Evolutionary conservation across 345 rosid species (phyloP).

Genomic region (Balakata baccata): DNA sequence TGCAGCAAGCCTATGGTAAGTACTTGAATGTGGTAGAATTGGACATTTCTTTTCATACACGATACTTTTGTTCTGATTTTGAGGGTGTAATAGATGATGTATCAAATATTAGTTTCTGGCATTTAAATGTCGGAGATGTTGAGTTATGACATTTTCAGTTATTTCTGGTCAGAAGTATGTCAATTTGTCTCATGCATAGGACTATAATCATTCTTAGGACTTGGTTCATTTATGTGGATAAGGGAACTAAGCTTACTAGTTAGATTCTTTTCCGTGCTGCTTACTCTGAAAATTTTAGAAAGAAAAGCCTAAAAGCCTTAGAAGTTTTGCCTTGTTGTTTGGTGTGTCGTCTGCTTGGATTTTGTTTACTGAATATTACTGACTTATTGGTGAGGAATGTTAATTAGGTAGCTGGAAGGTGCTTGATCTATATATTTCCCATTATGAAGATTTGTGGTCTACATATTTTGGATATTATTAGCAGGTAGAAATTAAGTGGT

Average conservation of each 20-base stretch:
- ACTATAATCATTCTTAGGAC: not conserved
- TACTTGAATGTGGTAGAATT: slow-evolving; percentile 7
- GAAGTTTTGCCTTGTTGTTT: not conserved
- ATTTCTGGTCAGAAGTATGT: not conserved
- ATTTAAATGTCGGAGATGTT: not conserved
- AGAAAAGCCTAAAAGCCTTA: not conserved
- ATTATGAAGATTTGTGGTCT: no score
- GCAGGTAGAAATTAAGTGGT: not conserved
- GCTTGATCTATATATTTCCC: not conserved
- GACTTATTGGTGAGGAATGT: not conserved
- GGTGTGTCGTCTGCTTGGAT: not conserved
- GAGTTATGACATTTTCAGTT: not conserved
- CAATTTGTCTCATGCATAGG: not conserved
- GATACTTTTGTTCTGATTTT: not conserved
- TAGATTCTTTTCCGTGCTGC: not conserved
- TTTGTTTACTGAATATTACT: not conserved
- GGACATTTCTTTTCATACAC: slow-evolving; percentile 3
- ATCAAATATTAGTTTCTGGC: not conserved
- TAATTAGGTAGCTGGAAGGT: not conserved
- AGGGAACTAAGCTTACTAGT: not conserved
- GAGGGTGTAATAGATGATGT: not conserved
- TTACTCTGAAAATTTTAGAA: not conserved
- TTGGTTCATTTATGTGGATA: not conserved
- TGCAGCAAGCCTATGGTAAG: slow-evolving; percentile 98
- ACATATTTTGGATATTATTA: not conserved